phyloP scores from a whole-genome alignment of 78 protist genomes.

The Tieghemostelium lacteum region DNA sequence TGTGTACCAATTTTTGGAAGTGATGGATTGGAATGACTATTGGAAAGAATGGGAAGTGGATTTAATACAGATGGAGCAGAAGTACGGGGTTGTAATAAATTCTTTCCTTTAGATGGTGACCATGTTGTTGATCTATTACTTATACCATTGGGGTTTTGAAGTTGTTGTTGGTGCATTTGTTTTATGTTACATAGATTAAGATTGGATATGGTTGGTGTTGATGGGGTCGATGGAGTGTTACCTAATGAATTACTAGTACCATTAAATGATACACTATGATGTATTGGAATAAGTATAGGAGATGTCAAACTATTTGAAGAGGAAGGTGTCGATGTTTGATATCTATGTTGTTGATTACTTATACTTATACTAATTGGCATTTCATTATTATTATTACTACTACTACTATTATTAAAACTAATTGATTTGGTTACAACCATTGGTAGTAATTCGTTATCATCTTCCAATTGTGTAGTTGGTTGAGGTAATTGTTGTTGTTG shows the following conservation, averaged over 20 bases:
- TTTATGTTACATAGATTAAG: background rate
- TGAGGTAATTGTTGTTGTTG: background rate
- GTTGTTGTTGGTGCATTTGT: slow-evolving; percentile 21
- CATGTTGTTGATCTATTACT: background rate
- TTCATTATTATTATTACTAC: too few species aligned
- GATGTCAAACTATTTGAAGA: background rate
- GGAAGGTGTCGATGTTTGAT: background rate
- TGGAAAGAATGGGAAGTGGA: background rate
- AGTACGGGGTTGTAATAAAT: background rate
- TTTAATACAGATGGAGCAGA: slow-evolving; percentile 32
- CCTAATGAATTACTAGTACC: too few species aligned
- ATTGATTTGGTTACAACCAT: background rate
- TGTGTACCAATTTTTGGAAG: slow-evolving; percentile 45
- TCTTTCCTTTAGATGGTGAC: slow-evolving; percentile 49
- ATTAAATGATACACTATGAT: background rate
- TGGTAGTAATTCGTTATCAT: background rate
- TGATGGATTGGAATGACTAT: background rate
- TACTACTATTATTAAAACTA: too few species aligned
- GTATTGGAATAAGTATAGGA: background rate
- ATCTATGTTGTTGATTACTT: background rate
- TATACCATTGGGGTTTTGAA: background rate
- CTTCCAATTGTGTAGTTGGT: background rate
- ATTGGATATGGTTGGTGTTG: background rate
- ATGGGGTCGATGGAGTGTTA: background rate
- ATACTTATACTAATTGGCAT: background rate